Base-by-base conservation (phyloP, 495 filamentous ascomycete species). In the Aspergillus cavernicola region DNA sequence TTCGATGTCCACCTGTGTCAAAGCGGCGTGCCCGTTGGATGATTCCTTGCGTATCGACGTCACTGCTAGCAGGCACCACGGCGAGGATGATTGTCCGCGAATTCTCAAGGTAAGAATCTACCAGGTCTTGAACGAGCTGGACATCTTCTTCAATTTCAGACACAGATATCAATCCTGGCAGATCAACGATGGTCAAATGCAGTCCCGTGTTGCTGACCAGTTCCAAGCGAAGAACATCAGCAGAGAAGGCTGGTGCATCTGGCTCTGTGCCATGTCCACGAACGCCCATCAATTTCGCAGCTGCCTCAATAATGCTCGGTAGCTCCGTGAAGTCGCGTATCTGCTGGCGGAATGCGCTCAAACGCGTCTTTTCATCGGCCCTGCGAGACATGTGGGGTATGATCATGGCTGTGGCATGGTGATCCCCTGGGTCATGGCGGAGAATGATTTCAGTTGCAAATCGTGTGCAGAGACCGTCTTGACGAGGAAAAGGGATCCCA, bases 141-240 rank as follows among this genome's bases (percentile, higher is more conserved):
- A 73, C 55, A 16, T 71, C 71, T 15, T 63, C 40, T 9, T 67
- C 59, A 47, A 64, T 57, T 33, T 66, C 58, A 19, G 65, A 57
- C 8, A 65, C 61, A 0, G 63, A 61, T 12, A 70, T 74, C 37
- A 73, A 35, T 0, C 80, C 79, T 2, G 80, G 80, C 2, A 83
- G 61, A 58, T 86, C 80, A 3, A 84, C 77, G 0, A 84, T 51
- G 1, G 77, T 84, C 50, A 83, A 52, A 41, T 80, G 72, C 7
- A 79, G 71, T 49, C 71, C 70, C 4, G 74, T 73, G 6, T 74
- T 69, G 3, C 80, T 78, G 1, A 68, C 63, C 37, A 81, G 57
- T 56, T 83, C 80, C 2, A 82, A 61, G 1, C 78, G 64, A 6
- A 82, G 70, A n/a, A 80, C 67, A 59, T 83, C 78, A 1, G 69